Conservation (phyloP, 192 early-diverging fungal genomes). For the Radiomyces spectabilis region DNA sequence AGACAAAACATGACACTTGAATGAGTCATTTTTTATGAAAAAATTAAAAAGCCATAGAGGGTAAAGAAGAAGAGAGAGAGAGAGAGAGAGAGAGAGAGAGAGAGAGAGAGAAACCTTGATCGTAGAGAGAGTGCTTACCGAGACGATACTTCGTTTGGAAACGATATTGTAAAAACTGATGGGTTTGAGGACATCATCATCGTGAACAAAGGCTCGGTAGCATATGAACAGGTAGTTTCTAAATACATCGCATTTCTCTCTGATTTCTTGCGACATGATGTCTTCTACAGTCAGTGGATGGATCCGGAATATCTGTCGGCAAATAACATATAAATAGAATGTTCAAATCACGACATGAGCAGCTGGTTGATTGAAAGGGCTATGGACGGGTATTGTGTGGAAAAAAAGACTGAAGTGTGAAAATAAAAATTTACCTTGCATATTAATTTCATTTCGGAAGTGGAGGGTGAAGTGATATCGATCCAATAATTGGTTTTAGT, state of each 20-base stretch:
- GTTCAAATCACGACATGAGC: not conserved
- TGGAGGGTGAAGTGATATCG: conserved; percentile 46
- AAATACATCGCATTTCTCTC: conserved; percentile 91
- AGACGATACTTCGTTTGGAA: conserved; percentile 55
- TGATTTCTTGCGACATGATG: conserved; percentile 71
- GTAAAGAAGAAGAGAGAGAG: not conserved
- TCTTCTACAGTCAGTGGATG: conserved; percentile 84
- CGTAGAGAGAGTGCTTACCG: conserved; percentile 25
- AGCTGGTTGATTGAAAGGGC: too few species aligned
- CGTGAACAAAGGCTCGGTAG: conserved; percentile 68
- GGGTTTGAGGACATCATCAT: conserved; percentile 56
- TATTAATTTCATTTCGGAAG: conserved; percentile 47
- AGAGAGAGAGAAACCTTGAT: not conserved
- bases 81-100: not conserved
- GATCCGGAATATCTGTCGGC: conserved; percentile 49
- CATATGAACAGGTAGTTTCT: conserved; percentile 85
- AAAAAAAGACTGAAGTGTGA: too few species aligned
- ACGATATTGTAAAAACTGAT: conserved; percentile 63
- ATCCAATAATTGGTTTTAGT: conserved; percentile 53
- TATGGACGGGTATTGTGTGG: too few species aligned
- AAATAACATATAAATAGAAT: not conserved
- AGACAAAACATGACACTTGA: too few species aligned
- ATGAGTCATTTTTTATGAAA: not conserved
- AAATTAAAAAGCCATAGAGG: not conserved
- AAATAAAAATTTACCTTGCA: conserved; percentile 38